phyloP scores from a whole-genome alignment of 225 moss, liverwort and hornwort genomes.

The Physcomitrellopsis africana region DNA sequence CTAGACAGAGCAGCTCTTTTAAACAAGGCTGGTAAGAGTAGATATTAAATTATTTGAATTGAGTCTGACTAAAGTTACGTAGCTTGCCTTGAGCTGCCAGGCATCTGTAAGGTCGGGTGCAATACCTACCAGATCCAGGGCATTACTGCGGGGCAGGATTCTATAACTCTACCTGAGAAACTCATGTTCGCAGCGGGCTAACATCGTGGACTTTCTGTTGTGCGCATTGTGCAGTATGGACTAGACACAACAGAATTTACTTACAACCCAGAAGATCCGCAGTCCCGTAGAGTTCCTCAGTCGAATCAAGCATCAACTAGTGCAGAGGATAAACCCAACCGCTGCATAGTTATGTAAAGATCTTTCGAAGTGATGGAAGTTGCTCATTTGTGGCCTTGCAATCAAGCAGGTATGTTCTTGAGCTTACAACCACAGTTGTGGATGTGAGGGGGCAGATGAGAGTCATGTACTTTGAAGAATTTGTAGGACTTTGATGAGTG shows the following conservation, averaged over 20 bases:
- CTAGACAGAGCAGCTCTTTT: background rate
- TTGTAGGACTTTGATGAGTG: background rate
- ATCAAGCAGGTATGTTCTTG: constrained; percentile 13
- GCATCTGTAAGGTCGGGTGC: background rate
- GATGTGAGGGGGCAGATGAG: constrained; percentile 17
- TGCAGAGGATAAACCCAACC: constrained; percentile 73
- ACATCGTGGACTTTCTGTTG: constrained; percentile 43
- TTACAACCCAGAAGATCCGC: constrained; percentile 70
- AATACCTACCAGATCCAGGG: background rate
- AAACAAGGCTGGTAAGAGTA: constrained; percentile 3
- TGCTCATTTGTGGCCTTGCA: constrained; percentile 20
- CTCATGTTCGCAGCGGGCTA: constrained; percentile 16
- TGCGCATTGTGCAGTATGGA: constrained; percentile 77
- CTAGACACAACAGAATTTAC: constrained; percentile 88
- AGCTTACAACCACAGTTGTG: constrained; percentile 25
- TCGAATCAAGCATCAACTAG: constrained; percentile 47
- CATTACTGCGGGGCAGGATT: constrained; percentile 17
- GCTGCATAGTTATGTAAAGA: constrained; percentile 81
- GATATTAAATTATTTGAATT: background rate
- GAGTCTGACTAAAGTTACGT: no score
- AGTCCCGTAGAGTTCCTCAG: constrained; percentile 64
- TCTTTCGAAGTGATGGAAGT: constrained; percentile 12
- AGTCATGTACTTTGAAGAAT: constrained; percentile 7
- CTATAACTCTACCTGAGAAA: background rate
- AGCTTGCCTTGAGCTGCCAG: no score